These are phyloP conservation scores for Aspergillus clavatus DNA, from an alignment of 2,329 filamentous ascomycete species.

Conservation along the genomic window DNA sequence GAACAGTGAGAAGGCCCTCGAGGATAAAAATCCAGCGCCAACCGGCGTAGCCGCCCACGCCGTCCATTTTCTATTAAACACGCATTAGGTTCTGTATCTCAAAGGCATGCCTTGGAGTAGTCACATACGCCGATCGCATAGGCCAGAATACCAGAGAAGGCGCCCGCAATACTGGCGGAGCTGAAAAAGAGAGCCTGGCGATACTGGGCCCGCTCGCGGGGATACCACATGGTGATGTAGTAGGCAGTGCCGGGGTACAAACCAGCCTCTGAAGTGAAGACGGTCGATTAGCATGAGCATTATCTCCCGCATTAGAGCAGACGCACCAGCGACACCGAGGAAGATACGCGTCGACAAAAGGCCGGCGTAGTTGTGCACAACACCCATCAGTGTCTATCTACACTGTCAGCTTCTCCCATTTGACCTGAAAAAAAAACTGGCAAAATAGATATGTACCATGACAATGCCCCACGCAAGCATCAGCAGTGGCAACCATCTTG, in stretches of 20 bases:
- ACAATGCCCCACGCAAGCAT: conserved; percentile 45
- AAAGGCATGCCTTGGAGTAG: conserved; percentile 12
- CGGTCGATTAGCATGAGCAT: too few species aligned
- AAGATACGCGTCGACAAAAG: conserved; percentile 47
- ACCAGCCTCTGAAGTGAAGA: conserved; percentile 36
- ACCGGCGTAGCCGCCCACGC: conserved; percentile 42
- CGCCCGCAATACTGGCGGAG: conserved; percentile 47
- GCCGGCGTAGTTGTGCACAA: conserved; percentile 44
- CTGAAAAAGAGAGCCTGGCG: conserved; percentile 46
- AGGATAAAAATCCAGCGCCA: conserved; percentile 51
- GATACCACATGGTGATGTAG: conserved; percentile 46
- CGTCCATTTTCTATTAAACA: conserved; percentile 46
- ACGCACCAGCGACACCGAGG: conserved; percentile 29
- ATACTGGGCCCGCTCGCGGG: conserved; percentile 39
- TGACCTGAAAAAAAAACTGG: background rate
- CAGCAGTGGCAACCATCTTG: conserved; percentile 26
- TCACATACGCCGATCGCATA: conserved; percentile 44
- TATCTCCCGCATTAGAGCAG: background rate
- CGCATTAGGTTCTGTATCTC: conserved; percentile 13
- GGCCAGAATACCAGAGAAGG: conserved; percentile 50
- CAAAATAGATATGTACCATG: conserved; percentile 27
- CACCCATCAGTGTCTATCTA: conserved; percentile 43
- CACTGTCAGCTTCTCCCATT: background rate
- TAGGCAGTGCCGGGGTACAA: conserved; percentile 43
- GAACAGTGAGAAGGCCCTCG: conserved; percentile 45